Evolutionary conservation across 352 stramenopile genomes (phyloP).

Genomic region (Phytophthora pistaciae): DNA sequence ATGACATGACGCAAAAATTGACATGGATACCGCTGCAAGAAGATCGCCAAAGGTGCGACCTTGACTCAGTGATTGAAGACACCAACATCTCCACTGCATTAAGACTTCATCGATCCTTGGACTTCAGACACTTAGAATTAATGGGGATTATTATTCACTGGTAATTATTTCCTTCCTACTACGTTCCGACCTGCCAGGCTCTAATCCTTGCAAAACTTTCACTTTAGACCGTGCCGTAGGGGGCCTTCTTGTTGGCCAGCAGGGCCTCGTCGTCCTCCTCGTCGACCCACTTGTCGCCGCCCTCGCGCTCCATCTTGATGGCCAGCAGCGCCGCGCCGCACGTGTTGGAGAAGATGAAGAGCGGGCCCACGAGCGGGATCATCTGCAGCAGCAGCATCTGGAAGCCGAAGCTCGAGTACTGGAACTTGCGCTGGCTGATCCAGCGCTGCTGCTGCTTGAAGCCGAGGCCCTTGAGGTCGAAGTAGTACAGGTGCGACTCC

Average conservation of each 20-base stretch:
- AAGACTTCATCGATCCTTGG: no score
- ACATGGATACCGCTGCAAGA: not conserved
- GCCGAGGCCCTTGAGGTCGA: conserved; percentile 53
- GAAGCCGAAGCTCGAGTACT: conserved; percentile 68
- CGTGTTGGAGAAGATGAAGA: conserved; percentile 76
- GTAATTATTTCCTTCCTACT: not conserved
- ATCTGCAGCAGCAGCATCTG: conserved; percentile 66
- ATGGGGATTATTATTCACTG: not conserved
- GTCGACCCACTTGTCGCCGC: conserved; percentile 33
- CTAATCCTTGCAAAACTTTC: not conserved
- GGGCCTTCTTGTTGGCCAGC: conserved; percentile 24
- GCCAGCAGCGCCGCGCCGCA: conserved; percentile 65
- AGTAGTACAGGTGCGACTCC: conserved; percentile 71
- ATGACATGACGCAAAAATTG: not conserved
- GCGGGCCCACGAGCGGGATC: conserved; percentile 56
- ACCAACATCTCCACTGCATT: not conserved
- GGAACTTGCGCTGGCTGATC: conserved; percentile 44
- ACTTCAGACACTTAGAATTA: not conserved
- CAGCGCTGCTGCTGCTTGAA: conserved; percentile 62
- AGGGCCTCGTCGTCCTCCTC: conserved; percentile 35
- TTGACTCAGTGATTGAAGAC: not conserved
- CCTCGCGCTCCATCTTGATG: conserved; percentile 65
- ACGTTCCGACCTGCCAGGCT: not conserved
- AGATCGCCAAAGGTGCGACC: not conserved
- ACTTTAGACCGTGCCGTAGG: conserved; percentile 37